These are phyloP conservation scores for Ceratocystis eucalypticola DNA, from an alignment of 2,329 filamentous ascomycete species.

Conservation along the genomic window DNA sequence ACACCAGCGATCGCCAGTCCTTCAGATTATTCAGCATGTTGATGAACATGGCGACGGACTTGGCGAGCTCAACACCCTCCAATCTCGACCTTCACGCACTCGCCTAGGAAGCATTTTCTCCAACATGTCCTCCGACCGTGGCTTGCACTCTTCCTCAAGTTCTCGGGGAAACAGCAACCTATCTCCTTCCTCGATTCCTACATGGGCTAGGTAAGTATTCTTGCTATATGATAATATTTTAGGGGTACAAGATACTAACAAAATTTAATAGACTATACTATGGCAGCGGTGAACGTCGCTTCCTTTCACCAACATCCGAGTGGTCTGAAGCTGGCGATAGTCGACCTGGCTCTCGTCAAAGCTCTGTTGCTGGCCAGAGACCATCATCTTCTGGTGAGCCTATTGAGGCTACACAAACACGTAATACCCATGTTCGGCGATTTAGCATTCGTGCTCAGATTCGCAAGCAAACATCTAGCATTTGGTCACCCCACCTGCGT, in stretches of 20 bases:
- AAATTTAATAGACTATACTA: conserved; percentile 48
- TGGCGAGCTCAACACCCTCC: conserved; percentile 42
- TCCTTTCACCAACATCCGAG: conserved; percentile 36
- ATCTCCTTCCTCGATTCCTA: conserved; percentile 33
- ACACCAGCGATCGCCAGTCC: conserved; percentile 26
- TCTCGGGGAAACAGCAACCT: conserved; percentile 34
- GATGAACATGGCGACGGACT: conserved; percentile 53
- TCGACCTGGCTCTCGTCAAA: conserved; percentile 34
- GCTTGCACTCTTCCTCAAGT: conserved; percentile 39
- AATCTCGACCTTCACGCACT: conserved; percentile 40
- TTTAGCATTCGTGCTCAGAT: conserved; percentile 19
- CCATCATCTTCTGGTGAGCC: conserved; percentile 21
- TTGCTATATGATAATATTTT: not conserved
- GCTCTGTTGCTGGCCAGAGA: conserved; percentile 36
- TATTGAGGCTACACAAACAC: not conserved
- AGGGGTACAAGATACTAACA: not conserved
- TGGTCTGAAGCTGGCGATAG: conserved; percentile 36
- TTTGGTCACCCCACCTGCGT: conserved; percentile 63
- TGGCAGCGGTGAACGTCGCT: conserved; percentile 47
- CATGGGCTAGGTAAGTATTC: conserved; percentile 38
- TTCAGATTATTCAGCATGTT: conserved; percentile 36
- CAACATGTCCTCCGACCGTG: conserved; percentile 37
- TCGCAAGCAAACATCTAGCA: conserved; percentile 41
- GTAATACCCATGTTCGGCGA: conserved; percentile 2
- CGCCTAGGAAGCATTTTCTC: conserved; percentile 38